A percentile compares a stretch with the other conserved stretches of the same genome.
phyloP scores from a whole-genome alignment of 306 rosid genomes.

The Fagus crenata region DNA sequence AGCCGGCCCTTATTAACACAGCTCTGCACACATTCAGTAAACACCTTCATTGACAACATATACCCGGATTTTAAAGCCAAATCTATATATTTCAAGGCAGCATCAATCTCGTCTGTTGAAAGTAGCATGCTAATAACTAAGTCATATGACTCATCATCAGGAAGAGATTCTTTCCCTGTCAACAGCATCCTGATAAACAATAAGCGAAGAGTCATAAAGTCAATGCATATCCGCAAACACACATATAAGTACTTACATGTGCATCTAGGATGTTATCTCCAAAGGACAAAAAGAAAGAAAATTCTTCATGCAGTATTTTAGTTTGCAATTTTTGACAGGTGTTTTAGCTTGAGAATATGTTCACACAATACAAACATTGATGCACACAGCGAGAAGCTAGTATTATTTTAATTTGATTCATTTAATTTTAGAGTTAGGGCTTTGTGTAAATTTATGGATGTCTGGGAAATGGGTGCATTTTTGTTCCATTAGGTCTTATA shows the following conservation, averaged over 20 bases:
- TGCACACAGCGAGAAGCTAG: too few relatives aligned
- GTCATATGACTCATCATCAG: slow-evolving; percentile 82
- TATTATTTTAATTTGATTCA: too few relatives aligned
- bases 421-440: too few relatives aligned
- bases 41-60: slow-evolving; percentile 57
- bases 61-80: slow-evolving; percentile 67
- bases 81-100: slow-evolving; percentile 73
- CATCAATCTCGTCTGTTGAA: slow-evolving; percentile 45
- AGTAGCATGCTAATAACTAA: slow-evolving; percentile 77
- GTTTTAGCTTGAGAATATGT: not conserved
- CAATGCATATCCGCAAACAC: slow-evolving; percentile 1
- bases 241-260: not conserved
- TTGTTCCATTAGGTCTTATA: too few relatives aligned
- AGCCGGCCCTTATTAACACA: slow-evolving; percentile 65
- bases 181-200: slow-evolving; percentile 77
- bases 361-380: not conserved
- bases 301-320: not conserved
- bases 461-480: too few relatives aligned
- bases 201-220: slow-evolving; percentile 25
- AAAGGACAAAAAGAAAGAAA: not conserved
- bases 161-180: slow-evolving; percentile 63
- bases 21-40: slow-evolving; percentile 50
- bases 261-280: not conserved
- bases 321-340: too few relatives aligned
- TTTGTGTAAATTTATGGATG: too few relatives aligned